Base-by-base conservation (phyloP, 768 basidiomycete species). In the Serendipita vermifera region DNA sequence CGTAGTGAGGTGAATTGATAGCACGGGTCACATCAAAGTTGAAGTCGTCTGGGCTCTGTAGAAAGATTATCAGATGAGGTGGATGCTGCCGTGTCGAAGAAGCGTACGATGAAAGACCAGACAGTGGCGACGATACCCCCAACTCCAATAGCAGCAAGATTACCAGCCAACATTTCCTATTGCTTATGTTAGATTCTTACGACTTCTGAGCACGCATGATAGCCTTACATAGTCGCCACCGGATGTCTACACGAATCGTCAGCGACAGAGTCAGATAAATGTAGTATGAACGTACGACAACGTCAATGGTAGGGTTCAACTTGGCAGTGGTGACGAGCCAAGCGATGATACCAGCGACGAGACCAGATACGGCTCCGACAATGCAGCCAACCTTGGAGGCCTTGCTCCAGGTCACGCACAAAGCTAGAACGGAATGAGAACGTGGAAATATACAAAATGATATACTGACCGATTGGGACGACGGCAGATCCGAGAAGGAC, bases 371-470 rank as follows among this genome's bases (percentile, higher is more conserved):
- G 0, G 88, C 70, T 2, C 87, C 93, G n/a, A 67, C 70, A 55
- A 91, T 77, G 64, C 87, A 89, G 5, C 87, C 93, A 69, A 76
- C 78, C 64, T 85, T 87, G 70, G 89, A 96, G 22, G 89, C 87
- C 64, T 81, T 84, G 57, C 71, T 76, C 87, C 89, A 92, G 2
- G 87, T 84, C 55, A 93, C 79, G 61, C 81, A 85, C 20, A 90
- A 72, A 0, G 90, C 35, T 36, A n/a, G n/a, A n/a, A 36, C 9
- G 35, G n/a, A n/a, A 9, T 36, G n/a, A 36, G 35, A 36, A 9
- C n/a, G 9, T 9, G n/a, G 9, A 9, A 36, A 9, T 36, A 36
- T 9, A 36, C n/a, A 9, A n/a, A 9, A n/a, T n/a, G 35, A 36
- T 9, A 9, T n/a, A 36, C 35, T 9, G 9, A 36, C 35, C 91